Evolutionary conservation across 1,284 basidiomycete species (phyloP).

Genomic region (Microbotryum silenes-acaulis): DNA sequence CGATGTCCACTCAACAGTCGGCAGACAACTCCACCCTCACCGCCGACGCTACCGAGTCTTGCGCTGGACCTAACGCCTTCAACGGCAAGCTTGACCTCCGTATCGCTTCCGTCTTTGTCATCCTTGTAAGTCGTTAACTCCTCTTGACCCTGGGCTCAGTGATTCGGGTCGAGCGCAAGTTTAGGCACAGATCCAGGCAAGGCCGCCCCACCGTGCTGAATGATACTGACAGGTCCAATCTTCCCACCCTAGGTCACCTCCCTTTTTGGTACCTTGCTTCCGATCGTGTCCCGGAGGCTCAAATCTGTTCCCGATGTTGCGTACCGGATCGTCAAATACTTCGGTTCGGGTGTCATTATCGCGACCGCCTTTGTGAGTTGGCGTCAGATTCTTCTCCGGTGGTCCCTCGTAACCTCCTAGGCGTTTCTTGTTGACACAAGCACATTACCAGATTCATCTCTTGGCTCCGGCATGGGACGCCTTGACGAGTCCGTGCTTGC

Average conservation of each 20-base stretch:
- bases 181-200: too few relatives aligned
- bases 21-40: not conserved
- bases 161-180: too few relatives aligned
- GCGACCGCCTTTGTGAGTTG: slow-evolving; percentile 53
- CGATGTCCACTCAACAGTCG: not conserved
- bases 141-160: too few relatives aligned
- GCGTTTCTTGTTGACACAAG: too few relatives aligned
- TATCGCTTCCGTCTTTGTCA: slow-evolving; percentile 80
- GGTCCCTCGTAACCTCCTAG: too few relatives aligned
- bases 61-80: slow-evolving; percentile 15
- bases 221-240: too few relatives aligned
- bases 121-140: slow-evolving; percentile 47
- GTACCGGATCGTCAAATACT: slow-evolving; percentile 72
- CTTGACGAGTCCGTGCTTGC: slow-evolving; percentile 40
- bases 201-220: too few relatives aligned
- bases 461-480: slow-evolving; percentile 66
- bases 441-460: slow-evolving; percentile 38
- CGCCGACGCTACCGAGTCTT: slow-evolving; percentile 1
- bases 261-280: slow-evolving; percentile 39
- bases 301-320: slow-evolving; percentile 43
- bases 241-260: slow-evolving; percentile 37
- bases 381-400: too few relatives aligned
- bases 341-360: slow-evolving; percentile 69
- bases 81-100: slow-evolving; percentile 30
- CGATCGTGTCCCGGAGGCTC: slow-evolving; percentile 37